Evolutionary conservation across 345 rosid genomes (phyloP).

Genomic region (Eucalyptus regnans): DNA sequence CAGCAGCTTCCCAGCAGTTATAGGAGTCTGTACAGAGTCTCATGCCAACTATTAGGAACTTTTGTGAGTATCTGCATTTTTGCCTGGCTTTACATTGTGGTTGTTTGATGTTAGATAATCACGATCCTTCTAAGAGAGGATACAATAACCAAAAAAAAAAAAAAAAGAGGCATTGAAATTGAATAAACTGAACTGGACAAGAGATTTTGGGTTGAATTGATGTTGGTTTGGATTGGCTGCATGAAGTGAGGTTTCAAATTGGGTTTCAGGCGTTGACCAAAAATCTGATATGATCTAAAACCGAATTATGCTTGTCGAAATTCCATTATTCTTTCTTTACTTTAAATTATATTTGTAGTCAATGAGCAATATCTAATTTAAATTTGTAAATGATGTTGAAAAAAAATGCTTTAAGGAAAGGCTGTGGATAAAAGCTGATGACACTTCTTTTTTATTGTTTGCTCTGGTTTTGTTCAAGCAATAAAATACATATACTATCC

Average conservation of each 20-base stretch:
- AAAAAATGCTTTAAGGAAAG: neutral
- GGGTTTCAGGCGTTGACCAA: neutral
- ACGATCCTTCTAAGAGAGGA: neutral
- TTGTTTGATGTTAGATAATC: neutral
- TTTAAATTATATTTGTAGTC: neutral
- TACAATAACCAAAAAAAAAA: neutral
- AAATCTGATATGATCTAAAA: neutral
- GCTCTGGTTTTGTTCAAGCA: neutral
- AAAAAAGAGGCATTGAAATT: neutral
- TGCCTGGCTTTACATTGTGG: neutral
- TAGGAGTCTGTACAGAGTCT: slow-evolving; percentile 38
- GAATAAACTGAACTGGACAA: neutral
- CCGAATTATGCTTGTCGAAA: neutral
- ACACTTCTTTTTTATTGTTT: neutral
- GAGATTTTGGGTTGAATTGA: neutral
- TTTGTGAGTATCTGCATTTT: slow-evolving; percentile 41
- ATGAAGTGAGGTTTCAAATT: neutral
- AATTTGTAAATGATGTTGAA: neutral
- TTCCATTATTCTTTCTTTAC: neutral
- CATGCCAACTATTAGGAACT: slow-evolving; percentile 50
- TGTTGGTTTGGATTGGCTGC: neutral
- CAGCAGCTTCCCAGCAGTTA: slow-evolving; percentile 26
- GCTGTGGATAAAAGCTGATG: neutral
- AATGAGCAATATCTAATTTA: neutral
- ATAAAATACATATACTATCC: neutral